Conservation (phyloP, 768 basidiomycete genomes). For the Psilocybe azurescens region DNA sequence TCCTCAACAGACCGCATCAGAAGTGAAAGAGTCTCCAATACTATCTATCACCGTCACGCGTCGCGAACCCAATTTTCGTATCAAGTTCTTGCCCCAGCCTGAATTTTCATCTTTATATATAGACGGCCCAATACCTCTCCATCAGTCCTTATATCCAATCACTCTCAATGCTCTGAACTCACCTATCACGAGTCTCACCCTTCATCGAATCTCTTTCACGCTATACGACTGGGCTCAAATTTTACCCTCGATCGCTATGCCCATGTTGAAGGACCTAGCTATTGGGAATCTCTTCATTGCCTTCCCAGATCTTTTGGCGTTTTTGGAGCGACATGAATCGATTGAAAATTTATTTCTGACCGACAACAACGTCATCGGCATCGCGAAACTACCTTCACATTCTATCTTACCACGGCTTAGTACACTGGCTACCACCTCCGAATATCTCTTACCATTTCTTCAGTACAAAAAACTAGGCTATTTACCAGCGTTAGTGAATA, state of each 20-base stretch:
- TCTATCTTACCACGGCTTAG: conserved; percentile 6
- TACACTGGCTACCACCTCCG: conserved; percentile 2
- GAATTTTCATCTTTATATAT: conserved; percentile 1
- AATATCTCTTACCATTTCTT: conserved; percentile 11
- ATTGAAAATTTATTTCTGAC: conserved; percentile 26
- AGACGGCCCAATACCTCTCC: conserved; percentile 2
- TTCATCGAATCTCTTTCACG: conserved; percentile 13
- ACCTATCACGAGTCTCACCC: background rate
- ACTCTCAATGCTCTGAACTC: background rate
- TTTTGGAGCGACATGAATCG: conserved; percentile 24
- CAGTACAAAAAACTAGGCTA: conserved; percentile 5
- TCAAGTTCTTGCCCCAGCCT: background rate
- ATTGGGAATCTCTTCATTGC: conserved; percentile 19
- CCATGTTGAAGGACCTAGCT: conserved; percentile 15
- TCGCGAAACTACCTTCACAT: conserved; percentile 4
- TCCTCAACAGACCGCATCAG: background rate
- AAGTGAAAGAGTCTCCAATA: background rate
- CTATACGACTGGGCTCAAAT: conserved; percentile 24
- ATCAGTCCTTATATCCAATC: conserved; percentile 7
- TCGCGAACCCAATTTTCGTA: background rate
- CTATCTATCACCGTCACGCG: background rate
- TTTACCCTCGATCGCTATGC: conserved; percentile 21
- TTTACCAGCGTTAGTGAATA: background rate
- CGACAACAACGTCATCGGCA: conserved; percentile 10
- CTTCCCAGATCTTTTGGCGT: conserved; percentile 24